A percentile compares a stretch with the other conserved stretches of the same genome.
phyloP scores from a whole-genome alignment of 257 asterid species.

The Solanum stenotomum region DNA sequence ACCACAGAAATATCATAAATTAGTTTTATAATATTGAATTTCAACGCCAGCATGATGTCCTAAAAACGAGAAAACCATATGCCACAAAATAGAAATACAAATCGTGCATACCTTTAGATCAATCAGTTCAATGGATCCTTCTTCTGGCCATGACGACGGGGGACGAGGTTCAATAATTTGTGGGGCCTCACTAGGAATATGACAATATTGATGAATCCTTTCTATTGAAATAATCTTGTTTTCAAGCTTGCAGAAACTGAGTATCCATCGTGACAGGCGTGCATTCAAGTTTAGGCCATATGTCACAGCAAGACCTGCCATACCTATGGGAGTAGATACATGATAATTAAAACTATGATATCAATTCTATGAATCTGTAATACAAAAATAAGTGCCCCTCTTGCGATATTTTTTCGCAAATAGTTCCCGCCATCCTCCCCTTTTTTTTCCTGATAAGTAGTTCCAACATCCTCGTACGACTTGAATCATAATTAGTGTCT shows the following conservation, averaged over 20 bases:
- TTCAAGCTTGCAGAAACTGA: conserved; percentile 98
- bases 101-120: conserved; percentile 63
- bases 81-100: neutral
- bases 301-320: conserved; percentile 99
- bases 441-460: neutral
- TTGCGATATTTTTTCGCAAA: neutral
- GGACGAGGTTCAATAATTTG: conserved; percentile 58
- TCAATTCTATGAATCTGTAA: neutral
- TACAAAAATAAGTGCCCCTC: neutral
- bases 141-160: conserved; percentile 80
- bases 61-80: neutral
- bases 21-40: neutral
- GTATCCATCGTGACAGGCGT: conserved; percentile 96
- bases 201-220: conserved; percentile 91
- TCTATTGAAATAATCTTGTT: conserved; percentile 93
- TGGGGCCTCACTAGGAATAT: conserved; percentile 96
- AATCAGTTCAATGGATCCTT: conserved; percentile 68
- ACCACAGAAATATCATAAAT: neutral
- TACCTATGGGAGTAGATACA: conserved; percentile 33
- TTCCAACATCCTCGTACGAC: neutral
- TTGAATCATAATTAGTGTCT: neutral
- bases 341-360: neutral
- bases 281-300: conserved; percentile 95
- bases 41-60: neutral
- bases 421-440: neutral